Conservation (phyloP, 164 flowering plant genomes). For the Berberis vulgaris region DNA sequence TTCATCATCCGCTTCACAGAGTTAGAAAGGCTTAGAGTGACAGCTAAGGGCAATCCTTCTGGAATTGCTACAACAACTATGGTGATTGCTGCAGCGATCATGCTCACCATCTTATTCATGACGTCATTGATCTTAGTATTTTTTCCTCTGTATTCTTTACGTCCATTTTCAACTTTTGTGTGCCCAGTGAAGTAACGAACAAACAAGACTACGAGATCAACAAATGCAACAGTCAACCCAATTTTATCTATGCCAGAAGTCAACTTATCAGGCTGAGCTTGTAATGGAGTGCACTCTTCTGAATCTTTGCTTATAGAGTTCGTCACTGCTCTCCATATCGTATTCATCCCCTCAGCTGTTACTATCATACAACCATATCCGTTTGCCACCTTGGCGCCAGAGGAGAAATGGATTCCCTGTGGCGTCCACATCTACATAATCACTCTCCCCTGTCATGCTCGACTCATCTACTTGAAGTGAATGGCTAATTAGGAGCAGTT, state of each 20-base stretch:
- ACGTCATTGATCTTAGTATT: conserved; percentile 28
- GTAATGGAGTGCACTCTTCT: conserved; percentile 49
- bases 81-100: conserved; percentile 57
- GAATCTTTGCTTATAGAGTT: conserved; percentile 32
- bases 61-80: conserved; percentile 83
- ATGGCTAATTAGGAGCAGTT: conserved; percentile 36
- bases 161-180: conserved; percentile 33
- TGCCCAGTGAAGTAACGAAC: conserved; percentile 65
- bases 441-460: conserved; percentile 41
- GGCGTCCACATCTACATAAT: conserved; percentile 20
- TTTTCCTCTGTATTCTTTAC: conserved; percentile 28
- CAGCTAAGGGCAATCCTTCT: conserved; percentile 72
- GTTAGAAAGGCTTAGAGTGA: conserved; percentile 65
- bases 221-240: conserved; percentile 58
- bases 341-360: conserved; percentile 36
- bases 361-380: conserved; percentile 45
- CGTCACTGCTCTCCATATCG: conserved; percentile 50
- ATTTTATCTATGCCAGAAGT: conserved; percentile 58
- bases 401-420: conserved; percentile 21
- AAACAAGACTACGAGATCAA: conserved; percentile 50
- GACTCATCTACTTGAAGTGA: conserved; percentile 40
- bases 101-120: conserved; percentile 33
- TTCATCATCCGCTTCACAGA: conserved; percentile 82
- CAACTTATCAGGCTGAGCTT: conserved; percentile 41
- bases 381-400: conserved; percentile 36